Evolutionary conservation across 1,284 basidiomycete genomes (phyloP), one percentile per base, ranked within the genome.

Genomic region (Leccinum subspadiceum): DNA sequence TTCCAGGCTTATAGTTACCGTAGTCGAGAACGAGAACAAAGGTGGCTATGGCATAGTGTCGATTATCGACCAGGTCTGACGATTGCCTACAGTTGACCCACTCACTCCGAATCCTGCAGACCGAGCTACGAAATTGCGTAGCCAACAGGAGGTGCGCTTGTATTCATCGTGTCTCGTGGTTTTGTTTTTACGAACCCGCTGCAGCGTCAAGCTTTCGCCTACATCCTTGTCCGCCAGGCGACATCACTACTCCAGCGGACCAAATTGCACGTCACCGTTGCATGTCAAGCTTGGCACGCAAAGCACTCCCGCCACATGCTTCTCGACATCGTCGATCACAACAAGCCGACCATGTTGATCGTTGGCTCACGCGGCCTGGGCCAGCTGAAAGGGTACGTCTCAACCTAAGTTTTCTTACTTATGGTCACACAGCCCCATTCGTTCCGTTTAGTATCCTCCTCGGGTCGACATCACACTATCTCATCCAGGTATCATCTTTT

Each of bases 391-490:
- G 95, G 93, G 92, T 93, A 60, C 63, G 85, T 65, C 13, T 55
- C 54, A 5, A 35, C 8, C 17, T 24, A 9, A 31, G 3, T 15
- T 9, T 26, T 2, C 2, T 7, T n/a, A 4, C 26, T 60, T 24
- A 41, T 8, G 13, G 1, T 50, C 24, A 24, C 17, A 17, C 29
- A 12, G 17, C 24, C 6, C 13, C 17, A 8, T 15, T 5, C 10
- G 1, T 44, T 53, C 41, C 44, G n/a, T 8, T 0, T 68, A 94
- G 95, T 24, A 96, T 98, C 69, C 81, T 98, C 5, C 87, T 98
- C 39, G 96, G 96, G n/a, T 96, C 94, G 3, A 98, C 95, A 1
- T 96, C 93, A 3, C 94, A 98, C 75, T 99, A 99, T 73, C 86
- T 98, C 54, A 94, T 98, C 49, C 94, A 91, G 79, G 86, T 85